phyloP scores from a whole-genome alignment of 768 basidiomycete species.

The Pulveroboletus sp. region DNA sequence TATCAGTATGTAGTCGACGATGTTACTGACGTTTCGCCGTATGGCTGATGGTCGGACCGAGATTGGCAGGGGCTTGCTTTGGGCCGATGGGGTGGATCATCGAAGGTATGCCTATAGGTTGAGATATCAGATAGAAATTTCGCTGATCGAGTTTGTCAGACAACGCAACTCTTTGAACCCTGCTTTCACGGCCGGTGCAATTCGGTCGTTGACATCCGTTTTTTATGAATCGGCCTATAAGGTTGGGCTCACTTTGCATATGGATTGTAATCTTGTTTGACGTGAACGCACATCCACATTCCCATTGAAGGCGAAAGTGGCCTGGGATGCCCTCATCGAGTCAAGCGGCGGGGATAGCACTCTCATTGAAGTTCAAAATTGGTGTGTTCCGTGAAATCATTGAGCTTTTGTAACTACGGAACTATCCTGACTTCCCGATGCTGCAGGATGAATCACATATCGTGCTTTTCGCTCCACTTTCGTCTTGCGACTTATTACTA shows the following conservation, averaged over 20 bases:
- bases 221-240: conserved; percentile 41
- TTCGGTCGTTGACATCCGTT: conserved; percentile 32
- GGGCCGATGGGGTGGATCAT: too few species aligned
- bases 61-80: conserved; percentile 29
- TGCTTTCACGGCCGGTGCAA: conserved; percentile 37
- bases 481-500: too few species aligned
- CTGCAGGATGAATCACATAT: too few species aligned
- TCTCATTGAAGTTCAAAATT: conserved; percentile 36
- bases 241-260: too few species aligned
- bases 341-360: conserved; percentile 9
- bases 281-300: too few species aligned
- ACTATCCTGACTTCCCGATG: too few species aligned
- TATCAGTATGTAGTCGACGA: too few species aligned
- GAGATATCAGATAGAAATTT: neutral
- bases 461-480: too few species aligned
- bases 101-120: neutral
- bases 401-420: too few species aligned
- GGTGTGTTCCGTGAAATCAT: conserved; percentile 13
- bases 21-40: neutral
- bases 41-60: neutral
- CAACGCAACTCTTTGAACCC: conserved; percentile 27
- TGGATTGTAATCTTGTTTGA: too few species aligned
- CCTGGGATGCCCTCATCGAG: conserved; percentile 29
- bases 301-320: neutral
- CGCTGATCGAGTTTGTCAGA: neutral